Conservation (phyloP, 2,329 filamentous ascomycete species). For the Phaeomoniella chlamydospora region DNA sequence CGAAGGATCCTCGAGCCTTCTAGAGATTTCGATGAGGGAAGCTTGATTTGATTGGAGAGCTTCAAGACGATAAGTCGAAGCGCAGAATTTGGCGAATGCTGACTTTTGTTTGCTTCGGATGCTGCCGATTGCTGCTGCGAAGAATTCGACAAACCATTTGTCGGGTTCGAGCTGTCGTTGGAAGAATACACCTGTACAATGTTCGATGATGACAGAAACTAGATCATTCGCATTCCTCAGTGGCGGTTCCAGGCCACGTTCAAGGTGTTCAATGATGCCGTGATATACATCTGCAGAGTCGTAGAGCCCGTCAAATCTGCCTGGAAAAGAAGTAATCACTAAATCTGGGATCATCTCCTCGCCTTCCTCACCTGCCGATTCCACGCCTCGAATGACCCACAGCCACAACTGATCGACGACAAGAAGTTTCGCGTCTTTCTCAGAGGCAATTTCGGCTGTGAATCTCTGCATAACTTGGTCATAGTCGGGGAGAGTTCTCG, state of each 20-base stretch:
- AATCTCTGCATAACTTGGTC: background rate
- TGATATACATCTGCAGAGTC: conserved; percentile 4
- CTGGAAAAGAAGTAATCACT: conserved; percentile 4
- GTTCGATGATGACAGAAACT: conserved; percentile 3
- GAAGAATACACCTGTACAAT: conserved; percentile 4
- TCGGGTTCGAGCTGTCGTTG: conserved; percentile 4
- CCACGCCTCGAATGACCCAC: conserved; percentile 1
- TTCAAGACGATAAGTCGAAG: background rate
- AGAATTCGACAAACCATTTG: conserved; percentile 5
- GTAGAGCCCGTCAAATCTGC: conserved; percentile 3
- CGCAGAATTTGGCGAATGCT: conserved; percentile 3
- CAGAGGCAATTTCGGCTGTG: background rate
- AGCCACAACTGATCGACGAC: conserved; percentile 2
- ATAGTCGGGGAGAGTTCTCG: background rate
- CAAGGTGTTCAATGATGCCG: conserved; percentile 4
- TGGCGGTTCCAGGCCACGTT: conserved; percentile 2
- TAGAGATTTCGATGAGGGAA: conserved; percentile 2
- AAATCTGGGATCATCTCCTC: conserved; percentile 2
- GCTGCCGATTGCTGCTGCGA: conserved; percentile 2
- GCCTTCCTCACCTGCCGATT: background rate
- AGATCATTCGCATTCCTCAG: conserved; percentile 3
- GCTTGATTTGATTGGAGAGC: background rate
- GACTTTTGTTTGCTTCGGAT: conserved; percentile 2
- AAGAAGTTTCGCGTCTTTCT: background rate
- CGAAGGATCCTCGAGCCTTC: conserved; percentile 2